Conservation (phyloP, 2,329 filamentous ascomycete genomes). For the Aspergillus brunneoviolaceus region DNA sequence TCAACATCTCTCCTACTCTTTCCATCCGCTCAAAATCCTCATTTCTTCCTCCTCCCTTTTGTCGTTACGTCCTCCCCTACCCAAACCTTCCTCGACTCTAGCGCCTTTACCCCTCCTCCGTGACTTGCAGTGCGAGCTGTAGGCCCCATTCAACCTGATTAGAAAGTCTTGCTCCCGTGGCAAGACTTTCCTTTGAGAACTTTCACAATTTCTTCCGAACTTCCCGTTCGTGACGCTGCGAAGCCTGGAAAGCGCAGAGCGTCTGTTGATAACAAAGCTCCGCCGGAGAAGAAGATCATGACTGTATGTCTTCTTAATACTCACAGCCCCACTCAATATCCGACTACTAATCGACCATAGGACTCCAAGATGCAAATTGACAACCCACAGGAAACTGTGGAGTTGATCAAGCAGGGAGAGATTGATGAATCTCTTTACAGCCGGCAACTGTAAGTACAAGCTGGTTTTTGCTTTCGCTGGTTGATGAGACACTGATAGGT, state of each 20-base stretch:
- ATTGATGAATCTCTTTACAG: constrained; percentile 69
- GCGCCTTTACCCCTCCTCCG: constrained; percentile 23
- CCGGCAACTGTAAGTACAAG: constrained; percentile 54
- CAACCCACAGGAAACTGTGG: constrained; percentile 56
- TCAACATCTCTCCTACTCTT: neutral
- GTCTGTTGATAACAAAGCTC: constrained; percentile 48
- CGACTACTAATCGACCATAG: constrained; percentile 29
- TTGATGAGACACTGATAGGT: neutral
- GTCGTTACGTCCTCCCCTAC: neutral
- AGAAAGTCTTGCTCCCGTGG: constrained; percentile 44
- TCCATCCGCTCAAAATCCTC: neutral
- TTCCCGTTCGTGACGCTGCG: constrained; percentile 44
- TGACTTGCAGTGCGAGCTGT: constrained; percentile 30
- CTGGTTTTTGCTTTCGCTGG: constrained; percentile 1
- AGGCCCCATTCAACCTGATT: constrained; percentile 22
- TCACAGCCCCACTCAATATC: neutral
- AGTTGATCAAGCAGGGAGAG: constrained; percentile 63
- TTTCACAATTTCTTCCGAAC: constrained; percentile 46
- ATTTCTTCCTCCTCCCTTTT: neutral
- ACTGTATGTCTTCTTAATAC: constrained; percentile 38
- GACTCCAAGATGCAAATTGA: constrained; percentile 63
- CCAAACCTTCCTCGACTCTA: constrained; percentile 13
- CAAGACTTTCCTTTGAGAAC: constrained; percentile 41
- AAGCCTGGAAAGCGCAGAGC: constrained; percentile 56
- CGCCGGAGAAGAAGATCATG: constrained; percentile 55